Evolutionary conservation across 2,329 filamentous ascomycete species (phyloP).

Genomic region (Xylaria polymorpha): DNA sequence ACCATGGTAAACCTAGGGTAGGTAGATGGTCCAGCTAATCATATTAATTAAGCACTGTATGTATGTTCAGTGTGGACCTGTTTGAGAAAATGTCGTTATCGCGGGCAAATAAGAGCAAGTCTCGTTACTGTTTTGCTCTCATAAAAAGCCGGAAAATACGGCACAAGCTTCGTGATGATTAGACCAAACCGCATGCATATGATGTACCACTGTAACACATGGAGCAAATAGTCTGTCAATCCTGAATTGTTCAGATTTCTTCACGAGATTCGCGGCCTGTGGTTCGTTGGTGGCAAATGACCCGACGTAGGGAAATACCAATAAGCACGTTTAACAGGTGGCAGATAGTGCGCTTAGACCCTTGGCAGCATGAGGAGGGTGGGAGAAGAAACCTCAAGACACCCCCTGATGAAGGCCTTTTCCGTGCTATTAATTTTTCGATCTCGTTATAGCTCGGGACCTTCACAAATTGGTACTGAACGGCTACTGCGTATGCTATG

Average conservation of each 20-base stretch:
- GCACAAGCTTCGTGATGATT: conserved; percentile 14
- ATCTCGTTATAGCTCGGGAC: conserved; percentile 20
- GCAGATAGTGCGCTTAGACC: not conserved
- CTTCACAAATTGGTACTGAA: not conserved
- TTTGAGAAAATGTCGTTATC: not conserved
- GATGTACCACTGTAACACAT: conserved; percentile 18
- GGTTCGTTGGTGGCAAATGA: conserved; percentile 16
- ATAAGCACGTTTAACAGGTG: not conserved
- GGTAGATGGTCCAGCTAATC: conserved; percentile 2
- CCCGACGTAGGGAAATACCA: not conserved
- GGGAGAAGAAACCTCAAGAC: conserved; percentile 1
- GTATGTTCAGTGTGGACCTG: not conserved
- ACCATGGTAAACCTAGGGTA: not conserved
- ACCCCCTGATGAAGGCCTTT: conserved; percentile 10
- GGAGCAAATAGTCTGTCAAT: conserved; percentile 7
- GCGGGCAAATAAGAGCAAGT: conserved; percentile 6
- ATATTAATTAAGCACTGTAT: conserved; percentile 5
- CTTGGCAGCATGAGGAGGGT: conserved; percentile 26
- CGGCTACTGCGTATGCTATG: not conserved
- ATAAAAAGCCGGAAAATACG: conserved; percentile 19
- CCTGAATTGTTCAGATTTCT: not conserved
- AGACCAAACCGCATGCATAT: conserved; percentile 22
- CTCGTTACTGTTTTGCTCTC: conserved; percentile 4
- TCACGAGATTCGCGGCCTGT: conserved; percentile 9
- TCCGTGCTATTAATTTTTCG: conserved; percentile 19